Conservation (phyloP, 2,329 filamentous ascomycete species). For the Paramyrothecium roridum region DNA sequence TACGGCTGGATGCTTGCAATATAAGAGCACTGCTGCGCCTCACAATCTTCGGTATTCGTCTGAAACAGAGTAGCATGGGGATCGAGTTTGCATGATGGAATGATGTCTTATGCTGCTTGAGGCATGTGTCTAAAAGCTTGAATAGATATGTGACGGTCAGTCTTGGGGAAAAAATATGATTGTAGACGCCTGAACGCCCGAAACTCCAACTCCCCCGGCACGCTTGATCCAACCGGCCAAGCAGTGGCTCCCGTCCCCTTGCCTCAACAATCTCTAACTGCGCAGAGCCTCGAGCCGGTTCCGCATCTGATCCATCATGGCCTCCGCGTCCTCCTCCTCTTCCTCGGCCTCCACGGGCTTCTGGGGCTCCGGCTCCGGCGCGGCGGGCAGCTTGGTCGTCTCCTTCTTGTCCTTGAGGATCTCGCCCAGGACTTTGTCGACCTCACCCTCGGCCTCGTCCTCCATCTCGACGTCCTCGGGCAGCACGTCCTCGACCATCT, state of each 20-base stretch:
- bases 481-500: conserved; percentile 87
- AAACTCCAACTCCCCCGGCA: not conserved
- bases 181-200: not conserved
- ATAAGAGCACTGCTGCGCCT: no score
- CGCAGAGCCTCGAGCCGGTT: conserved; percentile 86
- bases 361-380: conserved; percentile 53
- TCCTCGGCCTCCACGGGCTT: conserved; percentile 47
- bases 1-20: no score
- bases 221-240: not conserved
- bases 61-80: no score
- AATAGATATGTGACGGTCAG: not conserved
- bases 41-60: no score
- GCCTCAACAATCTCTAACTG: conserved; percentile 54
- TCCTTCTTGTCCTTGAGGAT: conserved; percentile 80
- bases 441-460: conserved; percentile 73
- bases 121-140: not conserved
- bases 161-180: not conserved
- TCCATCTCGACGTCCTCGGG: conserved; percentile 76
- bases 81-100: no score
- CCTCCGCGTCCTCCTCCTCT: conserved; percentile 76
- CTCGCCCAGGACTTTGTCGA: conserved; percentile 90
- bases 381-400: conserved; percentile 48
- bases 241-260: not conserved
- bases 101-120: not conserved
- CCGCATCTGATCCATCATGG: conserved; percentile 91